These are phyloP conservation scores for Cucurbita argyrosperma DNA, from an alignment of 306 rosid genomes.

Conservation along the genomic window DNA sequence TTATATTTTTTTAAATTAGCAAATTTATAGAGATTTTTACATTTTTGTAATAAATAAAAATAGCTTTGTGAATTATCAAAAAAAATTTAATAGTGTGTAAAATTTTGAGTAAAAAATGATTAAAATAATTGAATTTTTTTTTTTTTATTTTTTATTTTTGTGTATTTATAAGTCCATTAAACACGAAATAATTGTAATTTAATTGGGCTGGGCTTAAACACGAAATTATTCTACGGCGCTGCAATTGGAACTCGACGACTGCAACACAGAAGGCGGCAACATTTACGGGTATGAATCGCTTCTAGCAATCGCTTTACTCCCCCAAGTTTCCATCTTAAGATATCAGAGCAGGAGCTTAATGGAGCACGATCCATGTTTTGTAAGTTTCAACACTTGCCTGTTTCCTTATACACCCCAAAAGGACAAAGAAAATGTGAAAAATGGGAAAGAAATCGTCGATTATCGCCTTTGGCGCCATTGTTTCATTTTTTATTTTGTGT, in stretches of 20 bases:
- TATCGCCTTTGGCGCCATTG: not conserved
- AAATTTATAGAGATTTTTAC: no score
- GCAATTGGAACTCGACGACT: not conserved
- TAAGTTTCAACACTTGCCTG: not conserved
- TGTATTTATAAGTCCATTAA: no score
- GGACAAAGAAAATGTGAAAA: not conserved
- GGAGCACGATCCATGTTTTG: not conserved
- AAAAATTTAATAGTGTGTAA: no score
- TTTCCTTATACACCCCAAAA: not conserved
- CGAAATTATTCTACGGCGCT: not conserved
- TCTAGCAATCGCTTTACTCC: not conserved
- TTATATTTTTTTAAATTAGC: no score
- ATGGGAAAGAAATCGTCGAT: not conserved
- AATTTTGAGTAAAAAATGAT: no score
- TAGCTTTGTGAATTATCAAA: no score
- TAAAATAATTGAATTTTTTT: no score
- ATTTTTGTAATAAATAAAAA: no score
- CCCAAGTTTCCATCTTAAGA: not conserved
- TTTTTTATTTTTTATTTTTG: no score
- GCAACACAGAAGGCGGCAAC: not conserved
- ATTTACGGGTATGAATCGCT: not conserved
- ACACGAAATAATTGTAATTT: no score
- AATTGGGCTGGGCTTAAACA: no score
- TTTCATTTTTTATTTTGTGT: not conserved
- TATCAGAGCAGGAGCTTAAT: not conserved